Percentiles rank a stretch among this genome's conserved stretches.
phyloP scores from a whole-genome alignment of 1,284 basidiomycete genomes.

The Trichosporon ovoides region DNA sequence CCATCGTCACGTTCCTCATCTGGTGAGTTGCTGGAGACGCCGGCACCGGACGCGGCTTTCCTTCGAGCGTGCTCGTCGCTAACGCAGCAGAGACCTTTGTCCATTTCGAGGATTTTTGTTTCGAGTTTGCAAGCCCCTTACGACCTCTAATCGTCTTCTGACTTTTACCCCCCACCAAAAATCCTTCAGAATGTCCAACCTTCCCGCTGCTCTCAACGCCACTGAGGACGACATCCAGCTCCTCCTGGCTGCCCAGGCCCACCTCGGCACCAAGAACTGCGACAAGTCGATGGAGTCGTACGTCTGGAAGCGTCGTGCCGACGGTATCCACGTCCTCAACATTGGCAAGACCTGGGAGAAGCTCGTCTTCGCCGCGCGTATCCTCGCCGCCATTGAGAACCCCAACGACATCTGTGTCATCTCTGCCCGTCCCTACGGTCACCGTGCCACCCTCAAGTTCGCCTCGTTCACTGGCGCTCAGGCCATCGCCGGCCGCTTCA shows the following conservation, averaged over 20 bases:
- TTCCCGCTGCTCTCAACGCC: slow-evolving; percentile 84
- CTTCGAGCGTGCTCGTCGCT: neutral
- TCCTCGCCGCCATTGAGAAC: slow-evolving; percentile 94
- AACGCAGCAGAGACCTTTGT: slow-evolving; percentile 7
- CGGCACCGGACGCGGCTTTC: neutral
- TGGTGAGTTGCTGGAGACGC: neutral
- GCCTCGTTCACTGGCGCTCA: slow-evolving; percentile 96
- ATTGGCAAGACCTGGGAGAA: slow-evolving; percentile 99
- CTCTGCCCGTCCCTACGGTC: slow-evolving; percentile 95
- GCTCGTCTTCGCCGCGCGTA: slow-evolving; percentile 87
- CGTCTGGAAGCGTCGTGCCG: slow-evolving; percentile 92
- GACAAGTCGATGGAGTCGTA: slow-evolving; percentile 98
- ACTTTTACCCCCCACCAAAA: slow-evolving; percentile 18
- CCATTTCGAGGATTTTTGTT: slow-evolving; percentile 33
- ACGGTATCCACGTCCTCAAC: slow-evolving; percentile 96
- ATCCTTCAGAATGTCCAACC: slow-evolving; percentile 56
- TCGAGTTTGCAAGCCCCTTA: slow-evolving; percentile 45
- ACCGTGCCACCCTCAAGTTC: slow-evolving; percentile 98
- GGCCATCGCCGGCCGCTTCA: slow-evolving; percentile 98
- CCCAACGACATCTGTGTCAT: slow-evolving; percentile 97
- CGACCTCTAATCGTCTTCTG: slow-evolving; percentile 12
- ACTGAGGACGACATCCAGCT: slow-evolving; percentile 97
- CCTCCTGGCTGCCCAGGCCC: slow-evolving; percentile 89
- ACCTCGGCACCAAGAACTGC: slow-evolving; percentile 97
- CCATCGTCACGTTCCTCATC: slow-evolving; percentile 2